Evolutionary conservation across 192 early-diverging fungal genomes (phyloP), one percentile per base, ranked within the genome.

Genomic region (Radiomyces spectabilis): DNA sequence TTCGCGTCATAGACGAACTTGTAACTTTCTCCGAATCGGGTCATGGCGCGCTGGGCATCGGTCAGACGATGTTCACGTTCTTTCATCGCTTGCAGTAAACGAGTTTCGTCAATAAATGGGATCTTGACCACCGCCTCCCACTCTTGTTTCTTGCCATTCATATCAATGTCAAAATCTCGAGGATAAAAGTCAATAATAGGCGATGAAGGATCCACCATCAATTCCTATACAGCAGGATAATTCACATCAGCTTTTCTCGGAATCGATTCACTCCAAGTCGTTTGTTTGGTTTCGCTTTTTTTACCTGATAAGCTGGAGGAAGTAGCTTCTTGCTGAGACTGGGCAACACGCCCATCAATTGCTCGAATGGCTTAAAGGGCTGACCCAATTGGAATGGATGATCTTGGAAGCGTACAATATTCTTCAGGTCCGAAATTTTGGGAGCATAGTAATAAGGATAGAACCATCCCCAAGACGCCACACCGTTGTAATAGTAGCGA

Each of bases 101-200:
- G 78, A n/a, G 82, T 67, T 57, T 93, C 81, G 46, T 99, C 92
- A 52, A 98, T 97, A 65, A 99, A 99, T 10, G 94, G 89, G 43
- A 99, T 87, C 42, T 91, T 81, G n/a, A 97, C 93, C n/a, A 99
- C 85, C 15, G 93, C 95, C 74, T 99, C 95, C 94, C 95, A 99
- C 3, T 86, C 84, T 71, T 90, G 86, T 64, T 95, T 97, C 75
- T 99, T 99, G 52, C 97, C 97, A 65, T 99, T 99, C 78, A 97
- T 75, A 58, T 99, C 97, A 12, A 90, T 73, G 2, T 87, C 85
- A 73, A 99, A 97, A 30, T 87, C 82, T 26, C 65, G 73, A 27
- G 97, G 97, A 75, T 92, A 99, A 67, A 98, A 87, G 53, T 99
- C 94, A 61, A 85, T 88, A 40, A 99, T 95, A 3, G 91, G 89